Conservation (phyloP, 176 grass and related monocot genomes). For the Puya raimondii region DNA sequence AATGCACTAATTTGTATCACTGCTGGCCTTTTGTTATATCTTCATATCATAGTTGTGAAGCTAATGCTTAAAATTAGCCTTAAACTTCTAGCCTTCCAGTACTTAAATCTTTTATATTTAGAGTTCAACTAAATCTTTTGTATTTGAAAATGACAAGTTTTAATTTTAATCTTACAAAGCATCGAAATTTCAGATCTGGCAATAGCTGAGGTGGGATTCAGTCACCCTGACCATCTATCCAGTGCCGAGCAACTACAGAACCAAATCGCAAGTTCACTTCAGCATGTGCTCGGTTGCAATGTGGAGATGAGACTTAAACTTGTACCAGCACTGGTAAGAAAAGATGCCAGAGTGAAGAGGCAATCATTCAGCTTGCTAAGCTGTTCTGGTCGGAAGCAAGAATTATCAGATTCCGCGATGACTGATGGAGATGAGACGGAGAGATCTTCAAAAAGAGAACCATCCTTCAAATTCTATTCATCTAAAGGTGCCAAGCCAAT, state of each 20-base stretch:
- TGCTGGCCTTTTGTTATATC: no score
- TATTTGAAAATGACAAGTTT: neutral
- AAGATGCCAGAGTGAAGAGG: conserved; percentile 59
- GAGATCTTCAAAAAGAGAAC: conserved; percentile 37
- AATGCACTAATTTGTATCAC: no score
- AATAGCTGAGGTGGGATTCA: conserved; percentile 87
- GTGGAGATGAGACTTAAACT: conserved; percentile 83
- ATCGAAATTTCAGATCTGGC: conserved; percentile 54
- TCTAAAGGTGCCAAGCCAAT: conserved; percentile 39
- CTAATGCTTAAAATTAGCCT: no score
- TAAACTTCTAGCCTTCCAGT: no score
- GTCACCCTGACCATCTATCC: conserved; percentile 70
- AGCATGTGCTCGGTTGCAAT: conserved; percentile 74
- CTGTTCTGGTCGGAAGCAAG: conserved; percentile 90
- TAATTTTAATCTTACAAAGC: neutral
- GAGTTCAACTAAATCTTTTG: no score
- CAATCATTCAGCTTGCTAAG: conserved; percentile 74
- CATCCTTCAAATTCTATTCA: conserved; percentile 51
- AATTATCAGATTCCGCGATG: conserved; percentile 60
- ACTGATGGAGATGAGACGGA: conserved; percentile 45
- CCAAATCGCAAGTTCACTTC: conserved; percentile 55
- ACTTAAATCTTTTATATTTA: no score
- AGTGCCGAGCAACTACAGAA: conserved; percentile 74
- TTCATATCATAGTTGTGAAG: no score
- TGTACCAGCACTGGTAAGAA: conserved; percentile 29